Percentiles rank a stretch among this genome's conserved stretches.
These are phyloP conservation scores for Solanum gandarillasii DNA, from an alignment of 257 asterid genomes.

Conservation along the genomic window DNA sequence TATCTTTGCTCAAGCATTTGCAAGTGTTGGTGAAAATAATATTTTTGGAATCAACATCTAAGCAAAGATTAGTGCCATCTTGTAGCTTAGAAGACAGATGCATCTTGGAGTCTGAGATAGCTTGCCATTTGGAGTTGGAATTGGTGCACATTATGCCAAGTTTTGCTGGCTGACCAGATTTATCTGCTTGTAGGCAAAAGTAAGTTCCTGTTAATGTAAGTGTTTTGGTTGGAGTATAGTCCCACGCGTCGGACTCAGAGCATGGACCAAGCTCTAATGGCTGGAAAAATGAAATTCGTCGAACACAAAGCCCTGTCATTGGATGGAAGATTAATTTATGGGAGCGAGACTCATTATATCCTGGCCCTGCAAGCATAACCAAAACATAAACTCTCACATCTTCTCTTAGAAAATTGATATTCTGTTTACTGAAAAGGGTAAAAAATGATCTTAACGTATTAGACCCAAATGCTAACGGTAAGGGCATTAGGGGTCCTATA, in stretches of 20 bases:
- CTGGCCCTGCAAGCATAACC: constrained; percentile 59
- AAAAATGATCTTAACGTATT: neutral
- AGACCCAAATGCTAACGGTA: neutral
- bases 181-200: constrained; percentile 61
- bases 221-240: constrained; percentile 37
- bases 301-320: constrained; percentile 64
- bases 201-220: constrained; percentile 53
- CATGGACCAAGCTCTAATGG: constrained; percentile 68
- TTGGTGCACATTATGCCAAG: constrained; percentile 49
- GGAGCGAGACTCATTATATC: constrained; percentile 27
- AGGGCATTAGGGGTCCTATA: neutral
- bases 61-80: constrained; percentile 54
- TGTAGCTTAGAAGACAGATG: constrained; percentile 64
- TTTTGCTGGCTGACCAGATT: constrained; percentile 54
- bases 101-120: constrained; percentile 77
- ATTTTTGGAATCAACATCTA: constrained; percentile 59
- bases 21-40: constrained; percentile 48
- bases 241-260: constrained; percentile 66
- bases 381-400: neutral
- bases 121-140: constrained; percentile 57
- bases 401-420: neutral
- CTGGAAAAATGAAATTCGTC: constrained; percentile 23
- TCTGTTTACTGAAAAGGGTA: neutral
- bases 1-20: constrained; percentile 53
- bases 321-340: constrained; percentile 78